These are phyloP conservation scores for Wallacemonas sp. DNA, from an alignment of 208 protist species.

Conservation along the genomic window DNA sequence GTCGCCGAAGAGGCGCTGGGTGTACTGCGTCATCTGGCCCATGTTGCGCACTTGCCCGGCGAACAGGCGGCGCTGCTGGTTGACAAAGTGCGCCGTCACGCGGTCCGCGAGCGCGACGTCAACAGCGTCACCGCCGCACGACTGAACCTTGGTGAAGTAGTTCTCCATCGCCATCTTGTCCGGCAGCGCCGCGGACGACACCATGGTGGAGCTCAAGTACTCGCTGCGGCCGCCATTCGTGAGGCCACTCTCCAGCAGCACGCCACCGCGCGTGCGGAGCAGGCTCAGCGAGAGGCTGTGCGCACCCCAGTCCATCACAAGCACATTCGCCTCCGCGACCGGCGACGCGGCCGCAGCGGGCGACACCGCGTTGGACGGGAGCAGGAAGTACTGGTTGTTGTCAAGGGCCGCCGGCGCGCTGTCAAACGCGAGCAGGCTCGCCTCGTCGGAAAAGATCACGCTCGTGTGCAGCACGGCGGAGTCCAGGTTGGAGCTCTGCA, in stretches of 20 bases:
- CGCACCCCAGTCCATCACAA: constrained; percentile 86
- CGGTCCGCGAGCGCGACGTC: constrained; percentile 65
- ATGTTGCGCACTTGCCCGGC: constrained; percentile 39
- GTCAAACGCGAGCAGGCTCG: constrained; percentile 59
- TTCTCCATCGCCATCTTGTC: constrained; percentile 4
- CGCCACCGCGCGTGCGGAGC: constrained; percentile 53
- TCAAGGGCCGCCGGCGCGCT: constrained; percentile 28
- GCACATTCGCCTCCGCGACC: constrained; percentile 42
- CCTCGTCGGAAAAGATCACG: constrained; percentile 82
- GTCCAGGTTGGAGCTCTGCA: constrained; percentile 61
- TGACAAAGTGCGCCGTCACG: constrained; percentile 75
- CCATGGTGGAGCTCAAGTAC: constrained; percentile 41
- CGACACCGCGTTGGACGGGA: constrained; percentile 24
- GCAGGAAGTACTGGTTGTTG: constrained; percentile 37
- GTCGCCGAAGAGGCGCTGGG: constrained; percentile 9
- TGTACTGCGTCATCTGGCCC: constrained; percentile 11
- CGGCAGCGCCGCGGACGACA: constrained; percentile 8
- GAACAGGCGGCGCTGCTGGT: constrained; percentile 68
- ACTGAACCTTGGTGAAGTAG: constrained; percentile 24
- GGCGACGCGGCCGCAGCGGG: constrained; percentile 9
- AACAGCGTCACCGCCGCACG: constrained; percentile 67
- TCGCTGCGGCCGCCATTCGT: neutral
- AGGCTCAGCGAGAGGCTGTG: constrained; percentile 62
- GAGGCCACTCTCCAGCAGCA: constrained; percentile 26
- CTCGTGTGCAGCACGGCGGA: constrained; percentile 41